Evolutionary conservation across 2,329 filamentous ascomycete species (phyloP), one percentile per base, ranked within the genome.

Genomic region (Elsinoe arachidis): DNA sequence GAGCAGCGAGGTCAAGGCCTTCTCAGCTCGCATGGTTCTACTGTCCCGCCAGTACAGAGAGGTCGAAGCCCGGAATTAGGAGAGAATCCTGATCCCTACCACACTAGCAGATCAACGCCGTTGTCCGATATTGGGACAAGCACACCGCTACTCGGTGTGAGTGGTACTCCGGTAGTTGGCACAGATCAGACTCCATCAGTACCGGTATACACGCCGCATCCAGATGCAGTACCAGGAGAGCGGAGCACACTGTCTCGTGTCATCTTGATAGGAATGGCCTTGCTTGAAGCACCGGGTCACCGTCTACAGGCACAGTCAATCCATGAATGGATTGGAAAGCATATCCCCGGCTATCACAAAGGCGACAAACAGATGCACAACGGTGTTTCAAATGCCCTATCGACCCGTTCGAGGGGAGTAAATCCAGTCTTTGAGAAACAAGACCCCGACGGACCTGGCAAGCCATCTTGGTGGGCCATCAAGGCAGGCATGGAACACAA

Each of bases 221-320:
- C 46, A 21, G 38, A 26, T 23, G 46, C 19, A 10, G 55, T 53
- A 12, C 34, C 44, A 30, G 49, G 26, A 39, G 33, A 52, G 1
- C 62, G 66, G n/a, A 63, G 66, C 7, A 53, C 59, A 21, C 53
- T 57, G 11, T 63, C 63, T 9, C 64, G 63, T 51, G 30, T 35
- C 2, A 60, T 61, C 5, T 60, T 69, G 5, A 63, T 68, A 12
- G 63, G 61, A 2, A 67, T 70, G 66, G 69, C 69, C 12, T 35
- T 70, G 15, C 61, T 60, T 33, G 60, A 63, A 26, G 61, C 63
- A 12, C 60, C 62, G 5, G 57, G 57, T 7, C 55, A 64, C 51
- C 60, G 63, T 30, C 58, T 68, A 23, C 60, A 61, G 37, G 39
- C 57, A 5, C 38, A 53, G 2, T 58, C 55, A 23, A 61, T 69